phyloP scores from a whole-genome alignment of 805 yeast genomes.

The Naumovozyma castellii region DNA sequence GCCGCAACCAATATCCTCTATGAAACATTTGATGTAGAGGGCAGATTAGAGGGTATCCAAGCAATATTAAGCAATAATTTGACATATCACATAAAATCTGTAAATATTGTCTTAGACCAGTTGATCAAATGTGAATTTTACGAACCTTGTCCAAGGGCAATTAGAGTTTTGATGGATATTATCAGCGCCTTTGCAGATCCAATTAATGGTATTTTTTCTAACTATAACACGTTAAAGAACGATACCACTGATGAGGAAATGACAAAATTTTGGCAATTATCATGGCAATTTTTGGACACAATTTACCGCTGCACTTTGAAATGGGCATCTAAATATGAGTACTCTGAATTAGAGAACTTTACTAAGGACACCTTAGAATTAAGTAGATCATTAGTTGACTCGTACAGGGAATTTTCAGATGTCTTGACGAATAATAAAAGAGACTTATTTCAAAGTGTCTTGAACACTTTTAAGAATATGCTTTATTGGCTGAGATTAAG shows the following conservation, averaged over 20 bases:
- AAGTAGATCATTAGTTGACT: slow-evolving; percentile 56
- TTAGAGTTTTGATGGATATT: slow-evolving; percentile 68
- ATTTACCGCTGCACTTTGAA: slow-evolving; percentile 55
- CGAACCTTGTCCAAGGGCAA: slow-evolving; percentile 69
- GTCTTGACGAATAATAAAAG: slow-evolving; percentile 28
- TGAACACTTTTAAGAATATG: slow-evolving; percentile 57
- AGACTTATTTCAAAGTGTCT: slow-evolving; percentile 42
- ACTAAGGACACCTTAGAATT: slow-evolving; percentile 80
- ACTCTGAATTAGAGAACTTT: slow-evolving; percentile 58
- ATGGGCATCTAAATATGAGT: slow-evolving; percentile 65
- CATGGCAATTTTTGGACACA: slow-evolving; percentile 67
- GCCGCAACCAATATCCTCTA: slow-evolving; percentile 62
- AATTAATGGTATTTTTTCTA: slow-evolving; percentile 44
- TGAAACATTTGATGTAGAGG: slow-evolving; percentile 71
- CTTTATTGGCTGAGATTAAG: slow-evolving; percentile 76
- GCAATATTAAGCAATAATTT: slow-evolving; percentile 40
- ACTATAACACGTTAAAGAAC: slow-evolving; percentile 19
- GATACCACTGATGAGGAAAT: slow-evolving; percentile 21
- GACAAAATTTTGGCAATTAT: slow-evolving; percentile 50
- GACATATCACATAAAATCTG: slow-evolving; percentile 39
- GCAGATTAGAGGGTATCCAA: slow-evolving; percentile 67
- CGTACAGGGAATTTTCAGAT: slow-evolving; percentile 44
- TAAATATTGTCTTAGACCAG: slow-evolving; percentile 37
- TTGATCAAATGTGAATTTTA: slow-evolving; percentile 41
- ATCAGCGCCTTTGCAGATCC: slow-evolving; percentile 56